Percentiles rank a stretch among this genome's conserved stretches.
phyloP scores from a whole-genome alignment of 352 stramenopile species.

The Peronospora belbahrii region DNA sequence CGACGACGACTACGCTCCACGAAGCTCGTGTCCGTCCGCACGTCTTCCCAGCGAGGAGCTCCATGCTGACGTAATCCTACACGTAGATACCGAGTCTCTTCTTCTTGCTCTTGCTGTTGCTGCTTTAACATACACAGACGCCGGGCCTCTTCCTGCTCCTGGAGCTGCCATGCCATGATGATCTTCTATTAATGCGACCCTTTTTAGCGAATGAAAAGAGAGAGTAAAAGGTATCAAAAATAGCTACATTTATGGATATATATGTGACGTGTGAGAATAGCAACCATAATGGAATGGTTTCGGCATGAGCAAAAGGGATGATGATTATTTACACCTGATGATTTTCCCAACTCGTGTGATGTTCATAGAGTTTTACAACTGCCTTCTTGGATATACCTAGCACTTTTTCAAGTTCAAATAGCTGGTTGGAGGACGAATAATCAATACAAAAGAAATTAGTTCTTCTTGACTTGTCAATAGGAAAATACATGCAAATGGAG shows the following conservation, averaged over 20 bases:
- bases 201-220: conserved; percentile 13
- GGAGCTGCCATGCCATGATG: conserved; percentile 28
- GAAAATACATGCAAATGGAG: not conserved
- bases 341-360: too few relatives aligned
- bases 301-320: too few relatives aligned
- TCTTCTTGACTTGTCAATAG: too few relatives aligned
- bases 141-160: conserved; percentile 27
- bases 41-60: conserved; percentile 34
- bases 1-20: conserved; percentile 66
- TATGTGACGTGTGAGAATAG: conserved; percentile 15
- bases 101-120: conserved; percentile 23
- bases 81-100: conserved; percentile 14
- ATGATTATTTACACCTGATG: too few relatives aligned
- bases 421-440: conserved; percentile 23
- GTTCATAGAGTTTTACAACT: too few relatives aligned
- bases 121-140: conserved; percentile 10
- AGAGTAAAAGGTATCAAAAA: not conserved
- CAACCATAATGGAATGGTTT: too few relatives aligned
- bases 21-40: conserved; percentile 55
- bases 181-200: not conserved
- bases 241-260: conserved; percentile 7
- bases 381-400: conserved; percentile 16
- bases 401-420: conserved; percentile 36
- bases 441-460: too few relatives aligned
- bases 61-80: conserved; percentile 22